These are phyloP conservation scores for Cryptosporidium ubiquitum DNA, from an alignment of 169 alveolate species.

Conservation along the genomic window DNA sequence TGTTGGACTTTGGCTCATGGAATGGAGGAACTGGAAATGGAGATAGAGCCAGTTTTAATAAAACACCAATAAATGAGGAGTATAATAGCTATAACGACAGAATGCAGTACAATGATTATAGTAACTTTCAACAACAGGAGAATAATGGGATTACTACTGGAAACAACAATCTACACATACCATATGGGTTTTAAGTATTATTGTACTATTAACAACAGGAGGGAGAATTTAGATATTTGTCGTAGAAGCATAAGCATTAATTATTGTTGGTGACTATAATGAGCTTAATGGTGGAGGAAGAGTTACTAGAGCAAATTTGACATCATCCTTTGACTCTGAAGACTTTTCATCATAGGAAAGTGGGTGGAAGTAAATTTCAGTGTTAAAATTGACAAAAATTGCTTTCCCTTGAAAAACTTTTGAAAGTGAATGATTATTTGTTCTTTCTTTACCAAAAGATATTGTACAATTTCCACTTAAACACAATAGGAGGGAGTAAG, in stretches of 20 bases:
- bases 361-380: neutral
- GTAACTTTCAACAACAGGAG: neutral
- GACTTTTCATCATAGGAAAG: too few species aligned
- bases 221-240: neutral
- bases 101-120: too few species aligned
- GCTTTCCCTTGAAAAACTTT: neutral
- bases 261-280: too few species aligned
- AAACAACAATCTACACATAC: constrained; percentile 1
- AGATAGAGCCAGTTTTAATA: neutral
- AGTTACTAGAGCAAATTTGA: neutral
- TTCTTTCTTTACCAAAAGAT: too few species aligned
- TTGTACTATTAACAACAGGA: too few species aligned
- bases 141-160: neutral
- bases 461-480: neutral
- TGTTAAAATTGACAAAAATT: neutral
- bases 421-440: too few species aligned
- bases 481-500: constrained; percentile 3
- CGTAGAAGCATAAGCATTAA: neutral
- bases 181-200: constrained; percentile 20
- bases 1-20: neutral
- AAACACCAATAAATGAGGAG: too few species aligned
- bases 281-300: neutral
- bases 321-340: neutral
- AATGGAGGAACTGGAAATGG: neutral
- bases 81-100: too few species aligned